These are phyloP conservation scores for Pleurotus platypus DNA, from an alignment of 768 basidiomycete genomes.

Conservation along the genomic window DNA sequence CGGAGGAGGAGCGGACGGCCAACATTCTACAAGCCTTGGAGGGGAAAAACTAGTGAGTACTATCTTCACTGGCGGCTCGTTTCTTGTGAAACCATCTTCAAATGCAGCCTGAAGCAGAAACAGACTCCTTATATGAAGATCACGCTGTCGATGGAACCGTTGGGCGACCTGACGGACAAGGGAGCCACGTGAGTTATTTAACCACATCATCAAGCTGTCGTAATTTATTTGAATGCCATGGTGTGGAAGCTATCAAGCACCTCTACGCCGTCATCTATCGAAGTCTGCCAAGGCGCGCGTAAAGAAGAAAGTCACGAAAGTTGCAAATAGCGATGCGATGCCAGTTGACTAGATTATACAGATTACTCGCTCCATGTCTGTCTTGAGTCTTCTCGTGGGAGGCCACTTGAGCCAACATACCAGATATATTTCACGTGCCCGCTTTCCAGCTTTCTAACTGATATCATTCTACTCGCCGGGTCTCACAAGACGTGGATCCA, in stretches of 20 bases:
- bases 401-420: too few species aligned
- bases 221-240: neutral
- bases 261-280: conserved; percentile 47
- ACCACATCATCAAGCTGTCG: neutral
- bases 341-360: conserved; percentile 1
- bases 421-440: too few species aligned
- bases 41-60: conserved; percentile 58
- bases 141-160: conserved; percentile 49
- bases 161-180: conserved; percentile 32
- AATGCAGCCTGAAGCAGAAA: conserved; percentile 45
- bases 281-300: conserved; percentile 55
- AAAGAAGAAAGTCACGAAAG: conserved; percentile 35
- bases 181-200: conserved; percentile 47
- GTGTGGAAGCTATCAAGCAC: conserved; percentile 51
- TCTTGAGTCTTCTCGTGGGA: too few species aligned
- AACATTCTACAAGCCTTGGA: conserved; percentile 42
- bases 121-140: conserved; percentile 69
- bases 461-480: too few species aligned
- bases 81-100: conserved; percentile 2
- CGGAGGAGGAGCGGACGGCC: conserved; percentile 29
- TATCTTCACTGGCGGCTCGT: conserved; percentile 3
- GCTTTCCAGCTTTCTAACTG: too few species aligned
- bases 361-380: conserved; percentile 13
- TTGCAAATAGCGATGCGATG: neutral
- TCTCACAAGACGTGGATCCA: too few species aligned